Conservation (phyloP, 129 eudicot genomes). For the Lonicera japonica region DNA sequence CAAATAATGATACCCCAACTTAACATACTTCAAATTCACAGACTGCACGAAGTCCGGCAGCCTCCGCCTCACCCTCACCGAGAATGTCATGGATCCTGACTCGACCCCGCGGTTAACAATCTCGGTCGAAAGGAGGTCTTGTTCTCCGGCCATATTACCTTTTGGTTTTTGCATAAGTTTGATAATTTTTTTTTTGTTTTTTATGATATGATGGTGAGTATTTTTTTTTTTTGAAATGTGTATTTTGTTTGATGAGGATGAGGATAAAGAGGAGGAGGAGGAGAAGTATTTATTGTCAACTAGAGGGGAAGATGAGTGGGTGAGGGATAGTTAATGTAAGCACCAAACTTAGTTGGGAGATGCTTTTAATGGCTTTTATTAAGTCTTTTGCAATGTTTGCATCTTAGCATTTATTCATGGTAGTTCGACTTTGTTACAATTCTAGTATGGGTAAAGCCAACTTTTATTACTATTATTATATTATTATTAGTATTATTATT, state of each 20-base stretch:
- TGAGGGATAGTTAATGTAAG: constrained; percentile 19
- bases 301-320: constrained; percentile 19
- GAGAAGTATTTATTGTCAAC: constrained; percentile 23
- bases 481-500: no score
- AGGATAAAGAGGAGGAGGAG: constrained; percentile 9
- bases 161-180: neutral
- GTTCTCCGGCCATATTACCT: constrained; percentile 47
- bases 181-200: neutral
- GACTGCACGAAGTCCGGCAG: constrained; percentile 80
- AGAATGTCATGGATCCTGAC: constrained; percentile 73
- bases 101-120: constrained; percentile 75
- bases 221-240: no score
- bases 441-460: neutral
- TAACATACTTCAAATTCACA: constrained; percentile 83
- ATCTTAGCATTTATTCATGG: neutral
- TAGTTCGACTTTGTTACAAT: neutral
- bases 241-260: neutral
- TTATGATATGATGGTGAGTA: no score
- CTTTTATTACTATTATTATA: no score
- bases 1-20: constrained; percentile 82
- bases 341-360: constrained; percentile 17
- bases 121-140: constrained; percentile 77
- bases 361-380: neutral
- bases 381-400: neutral
- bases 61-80: constrained; percentile 75